Evolutionary conservation across 139 green algal species (phyloP), one percentile per base, ranked within the genome.

Genomic region (Chlorella sp.): DNA sequence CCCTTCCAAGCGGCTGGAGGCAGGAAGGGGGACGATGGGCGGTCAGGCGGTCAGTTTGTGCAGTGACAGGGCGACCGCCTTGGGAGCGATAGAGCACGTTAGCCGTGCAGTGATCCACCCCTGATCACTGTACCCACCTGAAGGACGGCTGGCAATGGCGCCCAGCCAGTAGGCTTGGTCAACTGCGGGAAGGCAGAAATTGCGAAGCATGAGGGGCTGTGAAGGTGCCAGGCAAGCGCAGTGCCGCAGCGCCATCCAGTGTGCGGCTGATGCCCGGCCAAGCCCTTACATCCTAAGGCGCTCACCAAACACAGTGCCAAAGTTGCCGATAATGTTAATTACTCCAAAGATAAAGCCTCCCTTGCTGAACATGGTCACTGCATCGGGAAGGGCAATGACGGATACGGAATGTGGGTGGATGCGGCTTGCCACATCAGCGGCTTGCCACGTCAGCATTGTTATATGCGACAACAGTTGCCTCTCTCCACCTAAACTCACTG

Each of bases 241-340:
- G 68, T 97, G 16, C 16, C 32, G 67, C 30, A 73, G 67, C n/a
- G n/a, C n/a, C n/a, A n/a, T n/a, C n/a, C n/a, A n/a, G n/a, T n/a
- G n/a, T n/a, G n/a, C n/a, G n/a, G n/a, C n/a, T n/a, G n/a, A n/a
- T 11, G 46, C 46, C 11, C 46, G 8, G 46, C 46, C 11, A 11
- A 8, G 11, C 46, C 46, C 8, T 19, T 26, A 43, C 30, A 41
- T 28, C 5, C 5, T 28, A 43, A 32, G 65, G 13, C 30, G 94
- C 83, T 98, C 95, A 20, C 96, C 92, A 80, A 98, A 98, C 34
- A 98, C 96, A 3, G 96, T 98, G 77, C 96, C 96, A 82, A 98
- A 98, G 92, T 96, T 96, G 81, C 96, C 95, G 58, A 98, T 95
- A 84, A 98, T 93, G 92, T 99, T 99, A 93, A 99, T 99, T 86